These are phyloP conservation scores for Trichoderma atrobrunneum DNA, from an alignment of 2,329 filamentous ascomycete genomes.

Conservation along the genomic window DNA sequence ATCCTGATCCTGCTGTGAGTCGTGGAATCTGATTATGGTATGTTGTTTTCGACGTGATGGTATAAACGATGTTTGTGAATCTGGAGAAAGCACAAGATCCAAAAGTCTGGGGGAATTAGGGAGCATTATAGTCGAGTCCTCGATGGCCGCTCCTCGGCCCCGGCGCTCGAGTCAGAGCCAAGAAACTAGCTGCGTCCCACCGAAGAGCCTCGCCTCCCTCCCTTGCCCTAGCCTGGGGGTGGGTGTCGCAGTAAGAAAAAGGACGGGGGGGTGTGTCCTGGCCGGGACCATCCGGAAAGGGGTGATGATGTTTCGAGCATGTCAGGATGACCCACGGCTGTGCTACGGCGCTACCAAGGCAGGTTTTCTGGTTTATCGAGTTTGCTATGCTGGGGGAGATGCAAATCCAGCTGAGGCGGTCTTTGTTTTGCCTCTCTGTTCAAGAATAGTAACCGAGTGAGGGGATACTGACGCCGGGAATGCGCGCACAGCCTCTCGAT, in stretches of 20 bases:
- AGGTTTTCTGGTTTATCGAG: not conserved
- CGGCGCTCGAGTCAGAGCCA: conserved; percentile 14
- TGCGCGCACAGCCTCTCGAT: not conserved
- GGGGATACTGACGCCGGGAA: not conserved
- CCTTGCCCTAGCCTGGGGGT: not conserved
- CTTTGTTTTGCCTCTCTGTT: not conserved
- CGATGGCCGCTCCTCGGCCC: conserved; percentile 12
- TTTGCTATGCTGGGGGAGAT: not conserved
- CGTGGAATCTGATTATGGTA: not conserved
- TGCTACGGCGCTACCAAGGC: not conserved
- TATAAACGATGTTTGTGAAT: not conserved
- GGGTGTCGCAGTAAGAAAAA: not conserved
- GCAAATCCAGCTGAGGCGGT: not conserved
- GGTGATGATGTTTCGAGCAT: conserved; percentile 17
- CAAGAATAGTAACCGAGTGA: not conserved
- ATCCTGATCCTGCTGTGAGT: conserved; percentile 11
- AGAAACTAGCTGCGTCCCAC: conserved; percentile 15
- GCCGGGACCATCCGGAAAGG: conserved; percentile 21
- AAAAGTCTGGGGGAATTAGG: conserved; percentile 14
- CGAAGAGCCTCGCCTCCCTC: conserved; percentile 18
- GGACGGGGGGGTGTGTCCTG: conserved; percentile 1
- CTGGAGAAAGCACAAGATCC: not conserved
- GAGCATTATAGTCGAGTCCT: conserved; percentile 2
- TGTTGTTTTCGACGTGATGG: not conserved
- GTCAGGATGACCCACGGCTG: conserved; percentile 20